Percentiles rank a stretch among this genome's conserved stretches.
Evolutionary conservation across 2,329 filamentous ascomycete genomes (phyloP).

Genomic region (Juglanconis juglandina): DNA sequence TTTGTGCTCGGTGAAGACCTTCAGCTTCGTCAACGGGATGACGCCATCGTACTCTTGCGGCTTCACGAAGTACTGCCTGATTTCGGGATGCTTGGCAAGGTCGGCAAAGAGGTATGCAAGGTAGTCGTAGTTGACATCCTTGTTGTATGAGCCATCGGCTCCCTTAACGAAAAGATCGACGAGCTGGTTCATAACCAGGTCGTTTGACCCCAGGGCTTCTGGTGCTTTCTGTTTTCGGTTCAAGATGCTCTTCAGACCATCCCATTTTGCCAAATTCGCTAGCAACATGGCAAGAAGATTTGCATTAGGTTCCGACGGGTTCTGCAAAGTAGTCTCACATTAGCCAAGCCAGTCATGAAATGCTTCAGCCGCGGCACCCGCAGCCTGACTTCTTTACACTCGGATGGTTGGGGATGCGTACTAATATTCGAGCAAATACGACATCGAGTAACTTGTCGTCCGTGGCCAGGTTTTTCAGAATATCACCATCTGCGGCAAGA

Average conservation of each 20-base stretch:
- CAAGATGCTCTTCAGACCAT: conserved; percentile 67
- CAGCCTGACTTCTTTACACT: conserved; percentile 1
- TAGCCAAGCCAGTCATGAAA: conserved; percentile 14
- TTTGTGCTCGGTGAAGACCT: conserved; percentile 88
- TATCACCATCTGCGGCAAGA: conserved; percentile 70
- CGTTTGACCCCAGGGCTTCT: conserved; percentile 67
- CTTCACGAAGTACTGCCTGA: conserved; percentile 71
- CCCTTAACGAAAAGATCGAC: conserved; percentile 97
- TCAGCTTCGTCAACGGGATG: conserved; percentile 87
- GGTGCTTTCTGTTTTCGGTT: conserved; percentile 66
- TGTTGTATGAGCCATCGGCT: conserved; percentile 77
- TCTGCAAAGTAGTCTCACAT: conserved; percentile 25
- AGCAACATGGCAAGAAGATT: conserved; percentile 87
- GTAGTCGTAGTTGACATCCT: conserved; percentile 84
- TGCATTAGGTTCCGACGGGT: conserved; percentile 72
- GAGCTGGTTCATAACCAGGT: conserved; percentile 79
- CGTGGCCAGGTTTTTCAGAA: conserved; percentile 68
- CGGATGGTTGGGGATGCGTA: background rate
- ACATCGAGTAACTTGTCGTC: conserved; percentile 80
- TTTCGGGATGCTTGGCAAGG: conserved; percentile 74
- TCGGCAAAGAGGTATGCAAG: conserved; percentile 93
- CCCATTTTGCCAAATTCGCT: conserved; percentile 83
- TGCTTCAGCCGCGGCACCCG: background rate
- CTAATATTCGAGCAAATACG: conserved; percentile 64
- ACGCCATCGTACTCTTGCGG: conserved; percentile 74